A percentile compares a stretch with the other conserved stretches of the same genome.
Conservation (phyloP, 164 flowering plant genomes). For the Akebia trifoliata region DNA sequence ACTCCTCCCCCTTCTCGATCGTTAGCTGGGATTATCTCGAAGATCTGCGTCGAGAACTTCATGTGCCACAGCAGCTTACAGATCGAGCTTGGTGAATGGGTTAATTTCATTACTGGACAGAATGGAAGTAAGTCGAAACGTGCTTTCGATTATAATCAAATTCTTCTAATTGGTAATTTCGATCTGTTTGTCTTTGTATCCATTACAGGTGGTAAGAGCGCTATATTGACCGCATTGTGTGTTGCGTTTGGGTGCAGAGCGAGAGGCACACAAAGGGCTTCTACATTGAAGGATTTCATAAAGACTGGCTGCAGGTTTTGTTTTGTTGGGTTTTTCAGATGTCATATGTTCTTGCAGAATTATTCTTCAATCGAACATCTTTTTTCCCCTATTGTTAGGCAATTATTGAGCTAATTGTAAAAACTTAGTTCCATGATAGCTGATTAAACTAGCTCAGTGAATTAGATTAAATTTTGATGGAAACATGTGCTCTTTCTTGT, state of each 20-base stretch:
- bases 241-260: conserved; percentile 86
- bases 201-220: conserved; percentile 87
- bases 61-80: conserved; percentile 80
- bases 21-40: conserved; percentile 57
- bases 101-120: conserved; percentile 95
- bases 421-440: too few species aligned
- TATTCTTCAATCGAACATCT: background rate
- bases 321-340: background rate
- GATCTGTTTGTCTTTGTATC: background rate
- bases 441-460: background rate
- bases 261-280: conserved; percentile 73
- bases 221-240: conserved; percentile 80
- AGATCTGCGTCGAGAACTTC: conserved; percentile 74
- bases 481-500: background rate
- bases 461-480: background rate
- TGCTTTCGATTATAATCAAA: too few species aligned
- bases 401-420: too few species aligned
- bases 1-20: conserved; percentile 15
- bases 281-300: conserved; percentile 79
- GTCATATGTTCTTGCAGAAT: background rate
- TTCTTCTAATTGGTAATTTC: too few species aligned
- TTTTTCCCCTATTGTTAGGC: background rate
- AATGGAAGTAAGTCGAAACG: conserved; percentile 65
- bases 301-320: conserved; percentile 86
- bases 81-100: conserved; percentile 62